These are phyloP conservation scores for Neofusicoccum sp. DNA, from an alignment of 2,329 filamentous ascomycete genomes.

Conservation along the genomic window DNA sequence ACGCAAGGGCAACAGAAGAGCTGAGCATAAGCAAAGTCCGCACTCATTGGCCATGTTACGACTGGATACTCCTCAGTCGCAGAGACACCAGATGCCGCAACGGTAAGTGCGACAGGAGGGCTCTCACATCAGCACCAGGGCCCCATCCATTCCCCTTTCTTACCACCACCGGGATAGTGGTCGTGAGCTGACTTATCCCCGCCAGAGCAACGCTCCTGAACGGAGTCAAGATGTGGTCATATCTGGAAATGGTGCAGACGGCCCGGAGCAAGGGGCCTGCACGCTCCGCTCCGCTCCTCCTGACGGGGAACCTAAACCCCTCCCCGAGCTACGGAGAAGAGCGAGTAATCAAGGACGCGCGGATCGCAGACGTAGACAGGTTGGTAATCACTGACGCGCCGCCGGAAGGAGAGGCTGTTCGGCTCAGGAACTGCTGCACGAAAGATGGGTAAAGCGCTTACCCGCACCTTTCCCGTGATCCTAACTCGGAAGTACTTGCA, in stretches of 20 bases:
- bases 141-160: background rate
- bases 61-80: conserved; percentile 83
- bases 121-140: conserved; percentile 29
- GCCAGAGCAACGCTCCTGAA: conserved; percentile 72
- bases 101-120: conserved; percentile 51
- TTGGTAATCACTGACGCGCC: conserved; percentile 97
- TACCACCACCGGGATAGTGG: no score
- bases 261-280: conserved; percentile 75
- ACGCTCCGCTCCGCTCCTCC: conserved; percentile 78
- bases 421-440: conserved; percentile 83
- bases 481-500: conserved; percentile 47
- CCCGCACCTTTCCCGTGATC: background rate
- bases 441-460: conserved; percentile 65
- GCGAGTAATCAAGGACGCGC: conserved; percentile 79
- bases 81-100: conserved; percentile 84
- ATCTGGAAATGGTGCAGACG: conserved; percentile 80
- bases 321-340: conserved; percentile 93
- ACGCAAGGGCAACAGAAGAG: background rate
- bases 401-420: conserved; percentile 83
- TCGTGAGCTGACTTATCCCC: conserved; percentile 25
- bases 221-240: conserved; percentile 79
- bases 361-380: conserved; percentile 83
- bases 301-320: conserved; percentile 99
- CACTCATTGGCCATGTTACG: conserved; percentile 93
- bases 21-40: conserved; percentile 46